Evolutionary conservation across 331 rosid species (phyloP), one percentile per base, ranked within the genome.

Genomic region (Dryas integrifolia): DNA sequence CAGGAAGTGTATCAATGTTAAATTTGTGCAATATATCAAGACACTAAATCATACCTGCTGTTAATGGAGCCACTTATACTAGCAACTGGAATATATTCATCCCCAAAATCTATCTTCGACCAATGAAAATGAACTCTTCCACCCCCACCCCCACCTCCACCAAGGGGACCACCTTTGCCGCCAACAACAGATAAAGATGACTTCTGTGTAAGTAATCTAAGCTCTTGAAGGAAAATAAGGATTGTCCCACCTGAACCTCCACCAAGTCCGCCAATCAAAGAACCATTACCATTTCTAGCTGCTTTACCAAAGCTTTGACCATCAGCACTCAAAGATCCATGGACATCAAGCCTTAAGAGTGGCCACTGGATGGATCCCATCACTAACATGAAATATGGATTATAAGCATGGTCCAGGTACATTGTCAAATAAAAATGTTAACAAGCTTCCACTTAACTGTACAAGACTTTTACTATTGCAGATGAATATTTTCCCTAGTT

Each of bases 91-190:
- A 82, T 81, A 83, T 94, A 94, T 53, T 94, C 92, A 52, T 91
- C 96, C 43, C 85, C 92, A 40, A 55, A 70, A 71, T 91, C 92
- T 79, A 94, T 88, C 65, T 81, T 86, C 50, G 96, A 89, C 98
- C 98, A 94, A 74, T 94, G 97, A 81, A 94, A 94, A 88, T 94
- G 98, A 82, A 91, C 82, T 87, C 98, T 85, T 82, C 98, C 98
- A 76, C 98, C 98, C 53, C 98, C 98, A 60, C 98, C 98, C 1
- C 98, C 98, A 5, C 98, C 98, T 6, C 97, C 98, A 58, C 98
- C 98, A 70, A 79, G 85, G 24, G 87, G 80, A 68, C 98, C 92
- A 81, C 98, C 98, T 72, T 80, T 85, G 51, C 98, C 98, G 65
- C 98, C 98, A 69, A 82, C 77, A 75, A 85, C 89, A 69, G 96